Evolutionary conservation across 2,329 filamentous ascomycete species (phyloP), one percentile per base, ranked within the genome.

Genomic region (Ceratocystis albifundus): DNA sequence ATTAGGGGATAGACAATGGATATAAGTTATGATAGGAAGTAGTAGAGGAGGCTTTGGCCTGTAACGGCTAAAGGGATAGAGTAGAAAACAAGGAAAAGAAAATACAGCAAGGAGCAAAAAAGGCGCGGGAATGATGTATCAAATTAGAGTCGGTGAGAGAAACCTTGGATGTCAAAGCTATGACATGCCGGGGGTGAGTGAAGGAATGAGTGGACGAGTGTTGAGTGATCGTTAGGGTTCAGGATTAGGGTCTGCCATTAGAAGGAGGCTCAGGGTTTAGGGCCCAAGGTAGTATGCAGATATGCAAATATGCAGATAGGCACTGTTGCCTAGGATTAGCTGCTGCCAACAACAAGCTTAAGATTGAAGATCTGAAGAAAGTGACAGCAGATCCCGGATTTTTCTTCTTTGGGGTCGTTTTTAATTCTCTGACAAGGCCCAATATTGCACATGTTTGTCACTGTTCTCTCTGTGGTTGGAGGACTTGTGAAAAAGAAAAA

Each of bases 121-220:
- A 36, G n/a, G 25, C 15, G 25, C 6, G 20, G 28, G 1, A 30
- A 6, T 59, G 53, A 57, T 57, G 25, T 57, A 57, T 57, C 53
- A 57, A 28, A 57, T 57, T 57, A 10, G 53, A 57, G 53, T 32
- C 53, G 53, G 53, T 57, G 55, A 59, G 55, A 1, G 32, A 17
- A 20, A 20, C n/a, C n/a, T 22, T 25, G 48, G 48, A 25, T 25
- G 48, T 53, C 48, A n/a, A 53, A 10, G 28, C 20, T 32, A 28
- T 17, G 53, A 57, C 8, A 17, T 4, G 48, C 20, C 7, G 25
- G 12, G 17, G 10, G 46, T 22, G 2, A 22, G 22, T 6, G 22
- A 28, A 15, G 28, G 53, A n/a, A 25, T n/a, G 28, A 28, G 53
- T n/a, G n/a, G 36, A 17, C n/a, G 25, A 20, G 17, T 30, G 55